Evolutionary conservation across 306 rosid genomes (phyloP), one percentile per base, ranked within the genome.

Genomic region (Gleditsia sinensis): DNA sequence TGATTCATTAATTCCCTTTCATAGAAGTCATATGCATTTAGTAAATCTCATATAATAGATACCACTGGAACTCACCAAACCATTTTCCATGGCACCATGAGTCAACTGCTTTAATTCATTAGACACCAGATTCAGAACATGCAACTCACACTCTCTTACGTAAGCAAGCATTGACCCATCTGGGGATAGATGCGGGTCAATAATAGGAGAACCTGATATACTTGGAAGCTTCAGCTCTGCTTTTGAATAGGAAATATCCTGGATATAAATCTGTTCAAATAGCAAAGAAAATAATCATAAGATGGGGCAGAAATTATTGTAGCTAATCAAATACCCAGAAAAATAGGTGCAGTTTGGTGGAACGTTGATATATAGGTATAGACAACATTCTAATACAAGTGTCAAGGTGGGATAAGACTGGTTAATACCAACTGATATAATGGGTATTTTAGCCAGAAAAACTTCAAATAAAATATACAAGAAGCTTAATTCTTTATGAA

Each of bases 161-260:
- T 84, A 92, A 50, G 91, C 88, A 37, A 92, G 86, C 96, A 88
- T 84, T 40, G 88, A 80, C 25, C 99, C 96, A 78, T 88, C 96
- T 13, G 96, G 99, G 8, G 99, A 94, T 73, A 90, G 72, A 85
- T 87, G 99, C 0, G 99, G 92, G 78, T 94, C 99, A 80, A 92
- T 86, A 81, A 90, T 77, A 12, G 99, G 97, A 27, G 92, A 94
- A 66, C 83, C 64, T 19, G 83, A 55, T 27, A 53, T 79, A 78
- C 93, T 84, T 14, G 85, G 86, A 82, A 94, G 88, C 86, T 86
- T 92, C 39, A 94, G 92, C 86, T 90, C 90, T 14, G 93, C 81
- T 67, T 79, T 76, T 69, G 96, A 84, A 68, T 61, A 36, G 68
- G 83, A 75, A 80, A 90, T 70, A 69, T 94, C 98, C 56, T 88